Conservation (phyloP, 306 rosid species). For the Luffa acutangula region DNA sequence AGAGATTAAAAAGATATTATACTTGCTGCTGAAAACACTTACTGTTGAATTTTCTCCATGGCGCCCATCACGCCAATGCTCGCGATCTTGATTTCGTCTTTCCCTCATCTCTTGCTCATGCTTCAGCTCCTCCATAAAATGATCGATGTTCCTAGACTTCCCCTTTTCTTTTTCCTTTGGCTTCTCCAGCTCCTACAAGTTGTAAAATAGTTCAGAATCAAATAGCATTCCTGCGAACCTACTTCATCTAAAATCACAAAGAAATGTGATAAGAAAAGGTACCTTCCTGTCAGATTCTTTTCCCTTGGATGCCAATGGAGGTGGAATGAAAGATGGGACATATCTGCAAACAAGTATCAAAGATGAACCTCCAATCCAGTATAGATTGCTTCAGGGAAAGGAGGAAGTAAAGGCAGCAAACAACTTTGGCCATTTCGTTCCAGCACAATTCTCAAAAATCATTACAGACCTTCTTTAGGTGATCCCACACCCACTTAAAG, state of each 20-base stretch:
- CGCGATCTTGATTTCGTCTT: constrained; percentile 90
- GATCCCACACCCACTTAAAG: constrained; percentile 7
- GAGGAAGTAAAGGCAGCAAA: neutral
- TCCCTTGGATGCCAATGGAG: constrained; percentile 94
- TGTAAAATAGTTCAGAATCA: constrained; percentile 20
- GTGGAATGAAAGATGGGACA: constrained; percentile 95
- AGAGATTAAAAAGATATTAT: too few relatives aligned
- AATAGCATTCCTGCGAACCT: neutral
- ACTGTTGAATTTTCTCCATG: constrained; percentile 55
- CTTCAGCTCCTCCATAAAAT: constrained; percentile 96
- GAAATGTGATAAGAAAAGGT: constrained; percentile 14
- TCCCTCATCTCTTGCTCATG: constrained; percentile 96
- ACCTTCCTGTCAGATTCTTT: constrained; percentile 91
- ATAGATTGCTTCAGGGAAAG: constrained; percentile 2
- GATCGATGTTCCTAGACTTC: constrained; percentile 82
- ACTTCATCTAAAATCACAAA: neutral
- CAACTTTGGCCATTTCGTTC: neutral
- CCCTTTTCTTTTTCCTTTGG: constrained; percentile 87
- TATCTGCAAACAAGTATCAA: constrained; percentile 62
- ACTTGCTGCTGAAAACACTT: constrained; percentile 18
- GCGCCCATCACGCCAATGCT: constrained; percentile 74
- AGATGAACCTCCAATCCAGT: constrained; percentile 27
- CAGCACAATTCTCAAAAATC: neutral
- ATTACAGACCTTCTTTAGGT: neutral
- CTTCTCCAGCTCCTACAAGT: constrained; percentile 74